These are phyloP conservation scores for Tilletia horrida DNA, from an alignment of 1,284 basidiomycete species.

Conservation along the genomic window DNA sequence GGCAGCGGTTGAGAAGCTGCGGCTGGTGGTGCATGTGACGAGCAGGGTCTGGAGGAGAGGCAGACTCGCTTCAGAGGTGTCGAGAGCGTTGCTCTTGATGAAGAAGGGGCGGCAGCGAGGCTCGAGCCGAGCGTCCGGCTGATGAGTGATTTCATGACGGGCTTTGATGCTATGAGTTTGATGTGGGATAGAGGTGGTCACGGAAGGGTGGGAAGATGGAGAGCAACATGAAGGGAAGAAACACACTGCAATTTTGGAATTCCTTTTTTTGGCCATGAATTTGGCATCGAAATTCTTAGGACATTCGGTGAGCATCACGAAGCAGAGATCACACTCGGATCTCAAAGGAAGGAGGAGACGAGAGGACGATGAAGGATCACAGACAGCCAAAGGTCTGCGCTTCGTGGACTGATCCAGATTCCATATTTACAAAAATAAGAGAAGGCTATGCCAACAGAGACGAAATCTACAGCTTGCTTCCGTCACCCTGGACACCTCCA, in stretches of 20 bases:
- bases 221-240: no score
- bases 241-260: no score
- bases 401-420: not conserved
- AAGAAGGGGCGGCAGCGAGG: not conserved
- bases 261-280: no score
- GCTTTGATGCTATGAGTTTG: no score
- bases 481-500: conserved; percentile 26
- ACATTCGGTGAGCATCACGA: not conserved
- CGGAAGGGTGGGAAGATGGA: no score
- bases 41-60: not conserved
- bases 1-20: not conserved
- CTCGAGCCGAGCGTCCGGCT: not conserved
- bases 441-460: not conserved
- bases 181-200: no score
- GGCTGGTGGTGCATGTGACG: not conserved
- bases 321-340: no score
- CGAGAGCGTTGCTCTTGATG: not conserved
- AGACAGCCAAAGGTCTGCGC: no score
- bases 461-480: conserved; percentile 26
- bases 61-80: not conserved
- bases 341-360: not conserved
- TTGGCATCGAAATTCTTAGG: no score
- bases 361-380: not conserved
- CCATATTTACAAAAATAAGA: not conserved
- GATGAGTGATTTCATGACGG: no score